A percentile compares a stretch with the other conserved stretches of the same genome.
phyloP scores from a whole-genome alignment of 495 filamentous ascomycete genomes.

The Trypethelium eluteriae region DNA sequence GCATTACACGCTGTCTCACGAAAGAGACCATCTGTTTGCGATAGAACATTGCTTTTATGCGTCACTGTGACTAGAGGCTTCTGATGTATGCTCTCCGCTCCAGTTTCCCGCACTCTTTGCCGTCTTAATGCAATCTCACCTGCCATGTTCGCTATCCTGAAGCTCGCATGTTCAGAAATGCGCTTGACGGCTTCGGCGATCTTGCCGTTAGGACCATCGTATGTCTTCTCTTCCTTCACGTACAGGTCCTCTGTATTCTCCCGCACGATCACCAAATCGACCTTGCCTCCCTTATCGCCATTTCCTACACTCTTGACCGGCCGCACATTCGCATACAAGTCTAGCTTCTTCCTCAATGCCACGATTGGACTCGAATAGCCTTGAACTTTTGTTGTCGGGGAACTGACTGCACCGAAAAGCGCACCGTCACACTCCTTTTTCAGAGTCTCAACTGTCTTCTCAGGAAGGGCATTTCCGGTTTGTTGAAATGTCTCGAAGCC shows the following conservation, averaged over 20 bases:
- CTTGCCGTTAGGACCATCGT: constrained; percentile 62
- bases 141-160: constrained; percentile 81
- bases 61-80: constrained; percentile 86
- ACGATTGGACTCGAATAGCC: constrained; percentile 98
- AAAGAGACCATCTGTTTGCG: constrained; percentile 95
- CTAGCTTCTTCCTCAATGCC: constrained; percentile 86
- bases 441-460: constrained; percentile 77
- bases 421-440: constrained; percentile 89
- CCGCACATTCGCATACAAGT: constrained; percentile 95
- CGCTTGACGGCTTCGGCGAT: constrained; percentile 97
- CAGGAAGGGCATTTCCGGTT: constrained; percentile 79
- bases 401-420: constrained; percentile 90
- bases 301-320: constrained; percentile 81
- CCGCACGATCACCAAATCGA: constrained; percentile 95
- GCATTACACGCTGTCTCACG: constrained; percentile 65
- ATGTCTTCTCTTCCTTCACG: constrained; percentile 91
- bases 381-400: constrained; percentile 76
- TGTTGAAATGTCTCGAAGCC: constrained; percentile 88
- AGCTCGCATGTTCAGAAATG: constrained; percentile 75
- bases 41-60: constrained; percentile 96
- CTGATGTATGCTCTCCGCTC: constrained; percentile 49
- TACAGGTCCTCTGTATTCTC: constrained; percentile 99
- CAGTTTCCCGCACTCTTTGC: constrained; percentile 61
- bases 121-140: constrained; percentile 87
- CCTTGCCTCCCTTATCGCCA: constrained; percentile 31